These are phyloP conservation scores for Kodamaea anthophila DNA, from an alignment of 1,139 yeast species.

Conservation along the genomic window DNA sequence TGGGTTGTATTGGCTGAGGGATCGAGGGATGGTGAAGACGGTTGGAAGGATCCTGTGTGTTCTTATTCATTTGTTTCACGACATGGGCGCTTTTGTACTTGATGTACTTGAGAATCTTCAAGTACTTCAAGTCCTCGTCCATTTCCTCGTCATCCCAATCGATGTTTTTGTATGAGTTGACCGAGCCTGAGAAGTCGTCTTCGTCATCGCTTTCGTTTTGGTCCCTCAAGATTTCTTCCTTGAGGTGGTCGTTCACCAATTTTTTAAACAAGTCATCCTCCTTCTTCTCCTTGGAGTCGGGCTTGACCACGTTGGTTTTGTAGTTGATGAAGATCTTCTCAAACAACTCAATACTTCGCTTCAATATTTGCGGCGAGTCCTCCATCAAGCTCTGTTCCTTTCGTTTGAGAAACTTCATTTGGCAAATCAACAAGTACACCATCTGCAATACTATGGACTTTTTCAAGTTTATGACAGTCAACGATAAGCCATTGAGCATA, in stretches of 20 bases:
- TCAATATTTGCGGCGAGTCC: slow-evolving; percentile 23
- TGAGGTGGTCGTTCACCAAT: slow-evolving; percentile 36
- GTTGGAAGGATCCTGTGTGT: slow-evolving; percentile 1
- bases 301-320: slow-evolving; percentile 15
- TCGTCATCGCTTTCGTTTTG: slow-evolving; percentile 33
- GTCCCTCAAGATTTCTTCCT: slow-evolving; percentile 34
- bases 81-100: slow-evolving; percentile 28
- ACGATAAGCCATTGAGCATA: slow-evolving; percentile 40
- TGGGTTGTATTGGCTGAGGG: too few species aligned
- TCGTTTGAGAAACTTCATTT: slow-evolving; percentile 29
- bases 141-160: slow-evolving; percentile 49
- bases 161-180: slow-evolving; percentile 19
- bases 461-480: slow-evolving; percentile 42
- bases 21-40: neutral
- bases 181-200: slow-evolving; percentile 10
- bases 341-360: slow-evolving; percentile 30
- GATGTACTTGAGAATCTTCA: slow-evolving; percentile 38
- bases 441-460: slow-evolving; percentile 41
- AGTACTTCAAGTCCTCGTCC: slow-evolving; percentile 45
- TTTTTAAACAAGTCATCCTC: slow-evolving; percentile 37
- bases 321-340: slow-evolving; percentile 37
- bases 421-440: slow-evolving; percentile 39
- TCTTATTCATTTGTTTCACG: slow-evolving; percentile 3
- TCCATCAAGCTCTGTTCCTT: slow-evolving; percentile 14
- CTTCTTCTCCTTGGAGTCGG: slow-evolving; percentile 17